Evolutionary conservation across 108 stramenopile species (phyloP).

Genomic region (Conticribra guillardii): DNA sequence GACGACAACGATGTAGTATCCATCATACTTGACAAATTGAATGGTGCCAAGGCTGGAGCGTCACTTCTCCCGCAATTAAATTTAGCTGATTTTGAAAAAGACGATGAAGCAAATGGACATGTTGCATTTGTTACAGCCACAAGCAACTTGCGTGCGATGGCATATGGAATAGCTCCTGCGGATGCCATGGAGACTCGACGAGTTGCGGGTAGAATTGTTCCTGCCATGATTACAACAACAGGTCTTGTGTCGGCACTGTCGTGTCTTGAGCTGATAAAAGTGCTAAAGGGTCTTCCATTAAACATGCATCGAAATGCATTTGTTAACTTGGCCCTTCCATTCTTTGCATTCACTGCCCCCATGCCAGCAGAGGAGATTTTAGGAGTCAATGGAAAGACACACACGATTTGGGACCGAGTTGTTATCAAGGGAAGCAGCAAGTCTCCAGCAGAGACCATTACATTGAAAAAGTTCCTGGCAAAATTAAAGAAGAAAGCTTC

Average conservation of each 20-base stretch:
- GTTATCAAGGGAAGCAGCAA: slow-evolving; percentile 71
- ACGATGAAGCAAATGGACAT: slow-evolving; percentile 96
- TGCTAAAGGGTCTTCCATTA: slow-evolving; percentile 81
- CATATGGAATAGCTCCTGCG: slow-evolving; percentile 94
- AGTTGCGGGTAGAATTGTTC: slow-evolving; percentile 97
- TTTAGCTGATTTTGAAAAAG: slow-evolving; percentile 91
- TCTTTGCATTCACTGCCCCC: slow-evolving; percentile 95
- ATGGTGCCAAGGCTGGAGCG: slow-evolving; percentile 51
- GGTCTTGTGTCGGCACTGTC: slow-evolving; percentile 95
- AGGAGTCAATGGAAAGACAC: slow-evolving; percentile 65
- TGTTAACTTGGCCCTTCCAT: slow-evolving; percentile 92
- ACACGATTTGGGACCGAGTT: slow-evolving; percentile 94
- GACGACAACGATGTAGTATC: slow-evolving; percentile 23
- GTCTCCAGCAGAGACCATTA: slow-evolving; percentile 52
- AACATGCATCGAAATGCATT: slow-evolving; percentile 90
- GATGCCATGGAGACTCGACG: slow-evolving; percentile 93
- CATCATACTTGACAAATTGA: slow-evolving; percentile 37
- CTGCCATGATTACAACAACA: slow-evolving; percentile 98
- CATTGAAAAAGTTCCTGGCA: slow-evolving; percentile 56
- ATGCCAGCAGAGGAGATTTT: slow-evolving; percentile 73
- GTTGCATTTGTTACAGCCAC: slow-evolving; percentile 93
- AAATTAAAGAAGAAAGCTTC: slow-evolving; percentile 57
- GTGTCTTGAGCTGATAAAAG: slow-evolving; percentile 92
- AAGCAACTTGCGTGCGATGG: slow-evolving; percentile 92
- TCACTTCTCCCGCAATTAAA: slow-evolving; percentile 48